Base-by-base conservation (phyloP, 805 yeast species). In the Kregervanrija delftensis region DNA sequence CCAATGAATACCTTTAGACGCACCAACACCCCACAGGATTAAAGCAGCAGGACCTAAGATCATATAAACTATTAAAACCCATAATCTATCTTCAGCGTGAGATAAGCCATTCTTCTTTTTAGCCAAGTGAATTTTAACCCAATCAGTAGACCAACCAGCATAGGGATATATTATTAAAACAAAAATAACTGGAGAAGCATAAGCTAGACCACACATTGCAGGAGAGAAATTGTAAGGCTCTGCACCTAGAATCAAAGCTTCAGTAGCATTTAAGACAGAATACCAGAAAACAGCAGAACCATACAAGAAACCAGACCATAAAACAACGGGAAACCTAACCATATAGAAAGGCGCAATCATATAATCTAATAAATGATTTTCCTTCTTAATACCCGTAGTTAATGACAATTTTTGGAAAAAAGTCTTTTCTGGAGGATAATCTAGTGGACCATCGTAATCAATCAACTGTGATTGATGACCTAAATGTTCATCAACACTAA, bases 21-120 rank as follows among this genome's bases (percentile, higher is more conserved):
- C 81, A 11, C 84, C 86, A 37, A 79, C 72, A 40, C 87, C 87
- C 72, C 81, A 79, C 11, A 82, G 64, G 48, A 79, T 69, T 45
- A 77, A 62, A 0, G 83, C 77, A 0, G 69, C 67, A 1, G 81
- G 81, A 5, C 79, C 77, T 9, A 79, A 52, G 33, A 80, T 60
- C 54, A 67, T 64, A 48, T 73, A 74, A 6, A 71, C 58, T 2
- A 63, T 44, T 50, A 76, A 51, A 12, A 73, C 71, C 79, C 80
- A 77, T n/a, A 79, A 63, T 49, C 85, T 64, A 50, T 73, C 76
- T 54, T 80, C 85, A 0, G 85, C 78, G 42, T 72, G 71, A 3
- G 80, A 71, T 3, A 72, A 43, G 37, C 85, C 83, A 32, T 67
- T 63, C 53, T 73, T 72, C 37, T 69, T 66, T 44, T 64, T 66